Evolutionary conservation across 352 stramenopile species (phyloP), one percentile per base, ranked within the genome.

Genomic region (Blastocystis sp.): DNA sequence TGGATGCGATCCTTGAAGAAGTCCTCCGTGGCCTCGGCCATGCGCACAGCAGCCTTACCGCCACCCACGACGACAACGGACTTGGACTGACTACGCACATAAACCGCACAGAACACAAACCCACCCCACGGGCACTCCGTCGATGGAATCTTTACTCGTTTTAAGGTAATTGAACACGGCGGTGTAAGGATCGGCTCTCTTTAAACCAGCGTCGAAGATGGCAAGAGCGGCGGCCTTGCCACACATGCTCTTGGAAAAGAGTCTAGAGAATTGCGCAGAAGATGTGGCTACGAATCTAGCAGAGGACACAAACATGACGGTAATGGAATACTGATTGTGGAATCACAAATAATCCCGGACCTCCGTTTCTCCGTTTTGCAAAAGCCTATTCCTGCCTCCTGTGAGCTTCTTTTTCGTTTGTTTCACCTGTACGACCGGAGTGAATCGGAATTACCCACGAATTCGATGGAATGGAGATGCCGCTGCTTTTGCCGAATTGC

Each of bases 31-130:
- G 66, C 90, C 31, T 78, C 50, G 2, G 61, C 90, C 90, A 91
- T 91, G 61, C 81, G 81, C 62, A 80, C 74, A 37, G 69, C 62
- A n/a, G 80, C 90, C 74, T 91, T 91, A 21, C 90, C 90, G 45
- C 65, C 88, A n/a, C 80, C 90, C 26, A 82, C 66, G 33, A 91
- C 39, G n/a, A 91, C 29, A 19, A 91, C 80, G 2, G 45, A 60
- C 24, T 74, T 41, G 1, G 67, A 89, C 45, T 63, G 55, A 26
- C 55, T 76, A 88, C 12, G 13, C 6, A 16, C 16, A 16, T 71
- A 13, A 51, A 55, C 74, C 3, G 37, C 16, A 60, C 31, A 24
- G 3, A 39, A 74, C 24, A 76, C 62, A 88, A n/a, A 10, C 59
- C 45, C 74, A 70, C 61, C 77, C 69, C 1, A 80, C 69, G 31